Base-by-base conservation (phyloP, 2,329 filamentous ascomycete genomes). In the Aspergillus aculeatus region DNA sequence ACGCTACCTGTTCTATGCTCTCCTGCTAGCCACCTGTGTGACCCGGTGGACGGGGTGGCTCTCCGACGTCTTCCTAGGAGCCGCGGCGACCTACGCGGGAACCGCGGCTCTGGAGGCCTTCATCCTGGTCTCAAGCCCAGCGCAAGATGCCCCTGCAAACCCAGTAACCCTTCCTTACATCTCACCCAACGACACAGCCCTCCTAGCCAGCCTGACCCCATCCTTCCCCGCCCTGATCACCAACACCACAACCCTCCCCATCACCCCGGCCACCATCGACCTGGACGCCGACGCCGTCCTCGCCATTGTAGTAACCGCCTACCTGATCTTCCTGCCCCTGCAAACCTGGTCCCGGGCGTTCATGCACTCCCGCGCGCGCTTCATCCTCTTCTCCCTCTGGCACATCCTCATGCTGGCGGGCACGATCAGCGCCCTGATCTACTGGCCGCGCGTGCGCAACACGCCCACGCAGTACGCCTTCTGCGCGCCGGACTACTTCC, bases 241-340 rank as follows among this genome's bases (percentile, higher is more conserved):
- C 0, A 56, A 64, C 3, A 62, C 58, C 9, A 50, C 60, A 12
- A 24, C 57, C 9, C 26, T 74, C 5, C 14, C 56, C 7, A n/a
- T 74, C 12, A 64, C 64, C n/a, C 72, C 72, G 0, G 71, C 63
- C 5, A 66, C 71, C 3, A 50, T 72, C 5, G 72, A 74, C 35
- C 63, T 74, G 2, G 72, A 74, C 38, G 65, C 66, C 3, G 72
- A 74, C 58, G 72, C 72, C 4, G 68, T 74, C 7, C 64, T 71
- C n/a, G 71, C 70, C 5, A 69, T 74, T 5, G 71, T 74, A 4
- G 64, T 74, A 23, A 73, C 72, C 1, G 71, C 69, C 2, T 74
- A 74, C 51, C 69, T 74, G 5, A 68, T 73, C 16, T 73, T 74
- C 41, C 59, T 74, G 4, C 72, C 72, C 2, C 54, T 74, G 12